Conservation (phyloP, 2,329 filamentous ascomycete species). For the Dothiorella sarmentorum region DNA sequence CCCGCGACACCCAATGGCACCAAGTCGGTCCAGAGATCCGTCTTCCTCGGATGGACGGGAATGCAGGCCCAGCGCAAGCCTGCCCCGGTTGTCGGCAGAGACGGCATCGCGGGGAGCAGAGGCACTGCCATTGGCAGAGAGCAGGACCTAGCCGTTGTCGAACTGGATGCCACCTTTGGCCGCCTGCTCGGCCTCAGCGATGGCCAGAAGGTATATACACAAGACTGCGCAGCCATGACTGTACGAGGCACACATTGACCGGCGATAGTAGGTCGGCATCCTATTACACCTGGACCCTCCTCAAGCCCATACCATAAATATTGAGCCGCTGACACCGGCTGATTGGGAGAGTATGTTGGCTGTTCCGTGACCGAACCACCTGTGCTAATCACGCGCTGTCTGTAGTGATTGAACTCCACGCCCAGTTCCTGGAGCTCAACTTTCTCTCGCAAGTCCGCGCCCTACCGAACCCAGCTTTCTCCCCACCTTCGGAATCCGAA, state of each 20-base stretch:
- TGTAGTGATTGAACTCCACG: slow-evolving; percentile 86
- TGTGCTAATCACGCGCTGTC: background rate
- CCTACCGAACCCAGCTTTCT: slow-evolving; percentile 77
- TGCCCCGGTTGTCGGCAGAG: slow-evolving; percentile 68
- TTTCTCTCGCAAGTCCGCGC: slow-evolving; percentile 89
- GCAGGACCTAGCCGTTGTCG: slow-evolving; percentile 73
- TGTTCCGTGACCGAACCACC: background rate
- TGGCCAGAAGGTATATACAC: slow-evolving; percentile 71
- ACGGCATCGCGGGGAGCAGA: slow-evolving; percentile 63
- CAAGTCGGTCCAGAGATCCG: slow-evolving; percentile 57
- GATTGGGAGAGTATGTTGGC: slow-evolving; percentile 81
- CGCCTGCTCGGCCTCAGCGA: slow-evolving; percentile 72
- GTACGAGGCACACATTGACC: slow-evolving; percentile 10
- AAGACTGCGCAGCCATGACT: background rate
- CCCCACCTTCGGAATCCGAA: slow-evolving; percentile 45
- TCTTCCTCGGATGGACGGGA: slow-evolving; percentile 94
- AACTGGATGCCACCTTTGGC: slow-evolving; percentile 84
- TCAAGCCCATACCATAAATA: slow-evolving; percentile 88
- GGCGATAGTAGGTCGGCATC: slow-evolving; percentile 50
- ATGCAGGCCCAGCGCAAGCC: slow-evolving; percentile 89
- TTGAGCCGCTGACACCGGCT: slow-evolving; percentile 89
- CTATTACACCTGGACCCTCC: slow-evolving; percentile 84
- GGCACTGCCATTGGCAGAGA: slow-evolving; percentile 60
- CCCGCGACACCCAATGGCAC: slow-evolving; percentile 32
- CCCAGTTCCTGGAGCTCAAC: slow-evolving; percentile 91